These are phyloP conservation scores for Peltaster fructicola DNA, from an alignment of 2,329 filamentous ascomycete species.

Conservation along the genomic window DNA sequence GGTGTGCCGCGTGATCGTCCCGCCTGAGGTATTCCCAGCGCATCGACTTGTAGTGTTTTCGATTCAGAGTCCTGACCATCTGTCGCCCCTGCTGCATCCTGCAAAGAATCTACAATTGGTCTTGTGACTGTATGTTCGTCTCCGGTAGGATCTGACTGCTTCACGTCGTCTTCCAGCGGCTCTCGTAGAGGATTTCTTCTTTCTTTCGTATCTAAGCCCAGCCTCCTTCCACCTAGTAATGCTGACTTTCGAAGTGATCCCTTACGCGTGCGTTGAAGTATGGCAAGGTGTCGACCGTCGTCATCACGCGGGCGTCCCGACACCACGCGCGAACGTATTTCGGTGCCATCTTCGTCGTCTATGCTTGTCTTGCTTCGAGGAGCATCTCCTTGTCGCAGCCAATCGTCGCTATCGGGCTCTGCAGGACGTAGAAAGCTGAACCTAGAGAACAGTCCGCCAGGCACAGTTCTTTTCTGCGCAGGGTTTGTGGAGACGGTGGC, in stretches of 20 bases:
- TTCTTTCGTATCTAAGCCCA: constrained; percentile 39
- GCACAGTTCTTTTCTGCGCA: constrained; percentile 37
- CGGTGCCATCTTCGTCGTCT: constrained; percentile 9
- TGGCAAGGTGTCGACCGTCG: constrained; percentile 29
- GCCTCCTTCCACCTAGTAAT: constrained; percentile 52
- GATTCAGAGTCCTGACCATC: constrained; percentile 2
- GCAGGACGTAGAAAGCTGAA: constrained; percentile 50
- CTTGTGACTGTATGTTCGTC: no score
- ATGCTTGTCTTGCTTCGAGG: constrained; percentile 10
- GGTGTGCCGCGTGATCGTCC: constrained; percentile 12
- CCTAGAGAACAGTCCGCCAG: constrained; percentile 48
- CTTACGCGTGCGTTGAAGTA: constrained; percentile 58
- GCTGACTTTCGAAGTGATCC: constrained; percentile 80
- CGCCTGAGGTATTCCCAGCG: constrained; percentile 12
- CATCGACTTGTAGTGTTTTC: constrained; percentile 10
- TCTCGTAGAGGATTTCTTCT: constrained; percentile 21
- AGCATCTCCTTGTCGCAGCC: constrained; percentile 17
- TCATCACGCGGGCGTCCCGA: background rate
- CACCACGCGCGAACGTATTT: constrained; percentile 1
- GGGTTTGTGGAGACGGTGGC: constrained; percentile 1
- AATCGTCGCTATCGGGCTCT: constrained; percentile 22
- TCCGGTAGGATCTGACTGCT: no score
- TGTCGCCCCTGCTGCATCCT: constrained; percentile 1
- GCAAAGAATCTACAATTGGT: no score
- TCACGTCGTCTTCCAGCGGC: constrained; percentile 10